Evolutionary conservation across 495 filamentous ascomycete genomes (phyloP), one percentile per base, ranked within the genome.

Genomic region (Aspergillus homomorphus): DNA sequence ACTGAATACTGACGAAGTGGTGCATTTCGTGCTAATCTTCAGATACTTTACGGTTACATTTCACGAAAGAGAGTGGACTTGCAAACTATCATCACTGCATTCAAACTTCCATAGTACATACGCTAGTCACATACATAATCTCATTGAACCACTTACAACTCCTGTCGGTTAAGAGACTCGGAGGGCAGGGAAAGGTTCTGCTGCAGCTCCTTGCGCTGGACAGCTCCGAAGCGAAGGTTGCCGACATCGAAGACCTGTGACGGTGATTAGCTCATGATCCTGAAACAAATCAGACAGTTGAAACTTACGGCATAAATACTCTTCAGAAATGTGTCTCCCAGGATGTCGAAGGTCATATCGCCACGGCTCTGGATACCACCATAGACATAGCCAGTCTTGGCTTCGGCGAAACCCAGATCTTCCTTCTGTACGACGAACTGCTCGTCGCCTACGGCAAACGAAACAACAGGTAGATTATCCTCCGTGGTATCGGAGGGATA

Each of bases 301-400:
- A 45, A 22, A 78, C 84, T 81, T 70, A 89, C 85, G 56, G 85
- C 85, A 68, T 90, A 91, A 51, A 89, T 75, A n/a, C 80, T 82
- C 78, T 89, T 89, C 70, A 92, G 70, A 67, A 89, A 91, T 1
- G 83, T 84, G 66, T 86, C 86, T 20, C 89, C 89, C 19, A 91
- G 73, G 52, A 93, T 88, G 67, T 93, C 88, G 60, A 90, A 86
- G 10, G 76, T 70, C 73, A 84, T 77, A 54, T 72, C 67, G 14
- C 89, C 89, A 38, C 89, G 78, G 18, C 82, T 86, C 75, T 93
- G 89, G 45, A 93, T 86, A 7, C 88, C 88, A 15, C 89, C 89
- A 67, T 90, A 93, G 58, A 82, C 77, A 68, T 82, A 80, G 1
- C 79, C 79, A 38, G 81, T 70, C 41, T 82, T 84, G 4, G 82